These are phyloP conservation scores for Russula vinacea DNA, from an alignment of 768 basidiomycete genomes.

Conservation along the genomic window DNA sequence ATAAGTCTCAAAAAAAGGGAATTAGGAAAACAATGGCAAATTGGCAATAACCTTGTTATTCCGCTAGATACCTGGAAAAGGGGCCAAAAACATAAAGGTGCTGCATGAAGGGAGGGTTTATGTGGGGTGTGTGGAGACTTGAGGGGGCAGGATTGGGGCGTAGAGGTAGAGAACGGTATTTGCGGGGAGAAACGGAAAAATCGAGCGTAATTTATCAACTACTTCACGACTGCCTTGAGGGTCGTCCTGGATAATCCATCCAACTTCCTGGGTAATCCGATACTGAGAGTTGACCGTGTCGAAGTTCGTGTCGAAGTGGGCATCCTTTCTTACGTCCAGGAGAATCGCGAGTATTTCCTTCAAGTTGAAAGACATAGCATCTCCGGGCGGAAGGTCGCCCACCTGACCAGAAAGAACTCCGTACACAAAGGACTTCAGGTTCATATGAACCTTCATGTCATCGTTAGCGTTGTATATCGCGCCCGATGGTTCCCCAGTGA, in stretches of 20 bases:
- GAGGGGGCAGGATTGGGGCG: too few relatives aligned
- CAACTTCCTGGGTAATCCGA: background rate
- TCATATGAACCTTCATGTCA: background rate
- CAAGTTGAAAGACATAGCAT: background rate
- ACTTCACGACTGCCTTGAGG: background rate
- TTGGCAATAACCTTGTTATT: too few relatives aligned
- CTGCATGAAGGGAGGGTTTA: too few relatives aligned
- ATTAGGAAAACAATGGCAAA: too few relatives aligned
- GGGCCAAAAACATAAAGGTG: too few relatives aligned
- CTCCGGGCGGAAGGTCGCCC: background rate
- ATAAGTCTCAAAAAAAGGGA: too few relatives aligned
- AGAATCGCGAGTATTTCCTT: background rate
- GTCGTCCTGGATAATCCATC: background rate
- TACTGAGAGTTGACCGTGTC: background rate
- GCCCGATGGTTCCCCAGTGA: background rate
- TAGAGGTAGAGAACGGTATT: too few relatives aligned
- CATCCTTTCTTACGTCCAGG: background rate
- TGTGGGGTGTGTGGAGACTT: slow-evolving; percentile 52
- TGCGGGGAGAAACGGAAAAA: background rate
- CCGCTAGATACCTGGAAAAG: too few relatives aligned
- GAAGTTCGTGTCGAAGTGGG: background rate
- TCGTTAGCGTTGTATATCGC: background rate
- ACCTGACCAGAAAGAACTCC: background rate
- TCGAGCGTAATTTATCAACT: background rate
- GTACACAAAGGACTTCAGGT: background rate